A percentile compares a stretch with the other conserved stretches of the same genome.
Conservation (phyloP, 345 rosid genomes). For the Hypericum perforatum region DNA sequence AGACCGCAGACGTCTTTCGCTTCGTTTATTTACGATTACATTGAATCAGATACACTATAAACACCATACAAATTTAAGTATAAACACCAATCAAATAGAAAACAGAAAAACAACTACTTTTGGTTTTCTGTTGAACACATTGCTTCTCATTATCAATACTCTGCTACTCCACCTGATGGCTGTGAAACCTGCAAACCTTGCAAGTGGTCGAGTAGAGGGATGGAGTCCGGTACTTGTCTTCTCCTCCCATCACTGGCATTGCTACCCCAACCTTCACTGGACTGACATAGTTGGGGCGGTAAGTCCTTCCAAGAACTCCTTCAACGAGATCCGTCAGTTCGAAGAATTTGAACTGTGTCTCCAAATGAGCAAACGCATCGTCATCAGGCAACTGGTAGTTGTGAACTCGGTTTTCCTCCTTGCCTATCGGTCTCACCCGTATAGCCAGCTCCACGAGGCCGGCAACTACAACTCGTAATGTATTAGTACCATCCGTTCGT, state of each 20-base stretch:
- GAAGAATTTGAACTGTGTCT: conserved; percentile 62
- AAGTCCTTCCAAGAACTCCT: conserved; percentile 73
- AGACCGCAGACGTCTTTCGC: too few relatives aligned
- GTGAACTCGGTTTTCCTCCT: conserved; percentile 51
- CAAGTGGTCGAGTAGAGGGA: conserved; percentile 61
- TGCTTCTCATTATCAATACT: not conserved
- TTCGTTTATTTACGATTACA: too few relatives aligned
- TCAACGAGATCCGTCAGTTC: conserved; percentile 50
- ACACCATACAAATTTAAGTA: too few relatives aligned
- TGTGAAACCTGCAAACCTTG: conserved; percentile 49
- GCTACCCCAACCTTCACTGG: conserved; percentile 62
- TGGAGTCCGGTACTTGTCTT: conserved; percentile 62
- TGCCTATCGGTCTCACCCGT: conserved; percentile 48
- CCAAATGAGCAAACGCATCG: conserved; percentile 66
- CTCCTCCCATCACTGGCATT: conserved; percentile 84
- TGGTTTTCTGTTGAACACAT: too few relatives aligned
- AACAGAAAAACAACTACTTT: too few relatives aligned
- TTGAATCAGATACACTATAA: too few relatives aligned
- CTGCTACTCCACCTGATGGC: conserved; percentile 13
- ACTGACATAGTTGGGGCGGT: conserved; percentile 52
- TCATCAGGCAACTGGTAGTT: conserved; percentile 54
- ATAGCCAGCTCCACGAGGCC: conserved; percentile 52
- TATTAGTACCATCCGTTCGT: conserved; percentile 53
- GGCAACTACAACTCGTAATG: conserved; percentile 37
- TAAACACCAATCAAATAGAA: too few relatives aligned